phyloP scores from a whole-genome alignment of 352 stramenopile genomes.

The Ochromonadaceae sp. region DNA sequence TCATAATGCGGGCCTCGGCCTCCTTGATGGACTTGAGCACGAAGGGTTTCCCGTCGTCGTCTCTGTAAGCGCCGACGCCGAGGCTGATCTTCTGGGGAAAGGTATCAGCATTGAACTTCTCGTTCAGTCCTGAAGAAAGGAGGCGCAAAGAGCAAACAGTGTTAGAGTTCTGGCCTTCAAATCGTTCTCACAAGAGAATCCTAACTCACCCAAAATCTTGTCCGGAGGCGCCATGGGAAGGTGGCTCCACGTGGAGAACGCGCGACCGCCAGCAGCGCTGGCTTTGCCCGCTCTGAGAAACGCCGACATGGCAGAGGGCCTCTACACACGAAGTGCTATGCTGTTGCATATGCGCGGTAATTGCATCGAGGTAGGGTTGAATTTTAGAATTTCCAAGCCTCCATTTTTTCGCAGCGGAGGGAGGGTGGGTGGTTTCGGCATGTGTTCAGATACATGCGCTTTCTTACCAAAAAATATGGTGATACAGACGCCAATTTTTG shows the following conservation, averaged over 20 bases:
- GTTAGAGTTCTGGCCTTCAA: background rate
- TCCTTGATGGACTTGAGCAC: constrained; percentile 89
- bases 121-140: constrained; percentile 1
- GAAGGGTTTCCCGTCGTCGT: constrained; percentile 72
- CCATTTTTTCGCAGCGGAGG: too few species aligned
- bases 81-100: constrained; percentile 73
- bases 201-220: constrained; percentile 10
- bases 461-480: too few species aligned
- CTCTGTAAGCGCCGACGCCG: constrained; percentile 95
- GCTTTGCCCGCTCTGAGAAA: too few species aligned
- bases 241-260: background rate
- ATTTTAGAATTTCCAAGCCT: too few species aligned
- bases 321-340: too few species aligned
- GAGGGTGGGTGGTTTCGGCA: too few species aligned
- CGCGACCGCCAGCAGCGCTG: background rate
- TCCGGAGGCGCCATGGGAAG: background rate
- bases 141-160: background rate
- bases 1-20: constrained; percentile 83
- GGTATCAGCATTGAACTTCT: constrained; percentile 5
- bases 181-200: background rate
- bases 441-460: too few species aligned
- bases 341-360: too few species aligned
- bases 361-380: too few species aligned
- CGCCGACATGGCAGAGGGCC: too few species aligned
- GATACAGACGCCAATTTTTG: too few species aligned